Conservation (phyloP, 345 rosid species). For the Eucalyptus brandiana region DNA sequence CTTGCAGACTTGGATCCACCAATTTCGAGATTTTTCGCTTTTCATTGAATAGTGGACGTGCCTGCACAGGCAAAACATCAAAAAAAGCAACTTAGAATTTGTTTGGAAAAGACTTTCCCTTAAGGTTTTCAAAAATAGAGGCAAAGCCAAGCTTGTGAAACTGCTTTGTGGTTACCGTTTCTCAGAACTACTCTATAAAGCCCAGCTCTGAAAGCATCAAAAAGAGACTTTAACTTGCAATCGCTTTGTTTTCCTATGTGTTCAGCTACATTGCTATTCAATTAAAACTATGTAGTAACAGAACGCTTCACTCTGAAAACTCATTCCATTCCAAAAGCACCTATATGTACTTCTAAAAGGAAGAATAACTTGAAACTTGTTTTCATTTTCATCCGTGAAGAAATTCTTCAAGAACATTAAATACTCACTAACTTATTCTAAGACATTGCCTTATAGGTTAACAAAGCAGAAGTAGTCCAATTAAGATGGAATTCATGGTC, state of each 20-base stretch:
- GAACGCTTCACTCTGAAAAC: background rate
- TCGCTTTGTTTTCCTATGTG: background rate
- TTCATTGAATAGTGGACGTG: conserved; percentile 76
- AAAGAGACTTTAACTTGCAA: background rate
- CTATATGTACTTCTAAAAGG: background rate
- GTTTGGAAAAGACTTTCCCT: background rate
- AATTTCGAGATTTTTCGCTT: conserved; percentile 60
- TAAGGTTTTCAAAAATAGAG: background rate
- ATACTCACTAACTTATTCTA: background rate
- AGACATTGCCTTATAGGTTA: background rate
- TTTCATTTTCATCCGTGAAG: background rate
- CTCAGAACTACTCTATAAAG: background rate
- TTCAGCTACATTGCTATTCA: background rate
- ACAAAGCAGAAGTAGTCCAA: background rate
- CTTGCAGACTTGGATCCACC: conserved; percentile 73
- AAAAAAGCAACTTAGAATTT: background rate
- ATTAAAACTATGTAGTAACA: background rate
- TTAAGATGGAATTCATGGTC: background rate
- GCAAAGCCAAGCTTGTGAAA: background rate
- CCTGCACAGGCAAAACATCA: conserved; percentile 27
- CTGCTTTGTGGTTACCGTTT: background rate
- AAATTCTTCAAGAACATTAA: background rate
- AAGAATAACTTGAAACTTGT: background rate
- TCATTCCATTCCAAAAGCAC: background rate
- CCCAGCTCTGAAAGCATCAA: background rate